Conservation (phyloP, 441 rosid species). For the Croton setiger region DNA sequence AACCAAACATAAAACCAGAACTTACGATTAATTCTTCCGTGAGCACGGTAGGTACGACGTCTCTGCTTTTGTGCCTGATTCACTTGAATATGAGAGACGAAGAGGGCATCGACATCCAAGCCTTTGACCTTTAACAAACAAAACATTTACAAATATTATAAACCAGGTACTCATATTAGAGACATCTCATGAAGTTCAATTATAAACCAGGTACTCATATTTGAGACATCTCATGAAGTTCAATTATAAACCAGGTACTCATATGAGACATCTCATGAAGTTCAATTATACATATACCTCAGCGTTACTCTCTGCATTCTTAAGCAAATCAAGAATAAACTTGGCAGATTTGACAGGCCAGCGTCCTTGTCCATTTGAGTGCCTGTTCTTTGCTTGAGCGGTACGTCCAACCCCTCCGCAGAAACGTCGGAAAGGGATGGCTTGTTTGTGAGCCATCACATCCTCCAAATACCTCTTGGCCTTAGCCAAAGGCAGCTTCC, state of each 20-base stretch:
- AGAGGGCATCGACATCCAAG: slow-evolving; percentile 83
- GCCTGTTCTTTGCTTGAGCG: slow-evolving; percentile 97
- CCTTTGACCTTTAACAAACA: slow-evolving; percentile 71
- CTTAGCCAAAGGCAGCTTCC: slow-evolving; percentile 72
- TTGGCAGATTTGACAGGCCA: slow-evolving; percentile 92
- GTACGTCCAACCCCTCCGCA: slow-evolving; percentile 95
- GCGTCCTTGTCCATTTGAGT: slow-evolving; percentile 92
- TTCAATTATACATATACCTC: slow-evolving; percentile 40
- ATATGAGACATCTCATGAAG: too few relatives aligned
- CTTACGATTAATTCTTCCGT: slow-evolving; percentile 97
- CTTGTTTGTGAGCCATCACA: slow-evolving; percentile 95
- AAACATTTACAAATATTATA: neutral
- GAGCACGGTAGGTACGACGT: slow-evolving; percentile 88
- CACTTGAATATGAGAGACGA: slow-evolving; percentile 86
- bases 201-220: too few relatives aligned
- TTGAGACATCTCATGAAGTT: too few relatives aligned
- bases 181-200: neutral
- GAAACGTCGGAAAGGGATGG: slow-evolving; percentile 91
- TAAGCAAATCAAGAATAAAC: slow-evolving; percentile 78
- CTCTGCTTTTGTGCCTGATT: slow-evolving; percentile 99
- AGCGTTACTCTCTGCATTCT: slow-evolving; percentile 96
- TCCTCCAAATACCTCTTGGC: slow-evolving; percentile 97
- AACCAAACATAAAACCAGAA: neutral
- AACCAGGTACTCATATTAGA: neutral
- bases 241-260: too few relatives aligned